These are phyloP conservation scores for Phytophthora vignae DNA, from an alignment of 352 stramenopile species.

Conservation along the genomic window DNA sequence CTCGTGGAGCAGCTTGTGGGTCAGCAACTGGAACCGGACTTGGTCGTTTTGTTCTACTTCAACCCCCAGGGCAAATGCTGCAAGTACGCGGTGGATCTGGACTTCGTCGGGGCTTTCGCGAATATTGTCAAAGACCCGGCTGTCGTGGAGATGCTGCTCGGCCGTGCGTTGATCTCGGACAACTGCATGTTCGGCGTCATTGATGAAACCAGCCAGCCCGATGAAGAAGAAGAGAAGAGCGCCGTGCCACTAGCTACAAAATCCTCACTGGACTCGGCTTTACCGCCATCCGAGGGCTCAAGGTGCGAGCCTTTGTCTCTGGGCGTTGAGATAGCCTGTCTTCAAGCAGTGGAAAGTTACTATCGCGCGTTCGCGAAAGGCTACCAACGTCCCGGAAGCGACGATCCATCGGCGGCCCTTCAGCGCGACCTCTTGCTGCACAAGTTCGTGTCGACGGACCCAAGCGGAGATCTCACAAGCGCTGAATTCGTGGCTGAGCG, in stretches of 20 bases:
- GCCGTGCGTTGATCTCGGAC: neutral
- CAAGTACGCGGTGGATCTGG: neutral
- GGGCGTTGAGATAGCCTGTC: neutral
- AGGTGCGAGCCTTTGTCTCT: too few species aligned
- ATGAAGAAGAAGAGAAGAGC: too few species aligned
- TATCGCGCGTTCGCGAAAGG: neutral
- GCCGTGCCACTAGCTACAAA: too few species aligned
- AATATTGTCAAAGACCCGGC: neutral
- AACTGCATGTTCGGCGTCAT: conserved; percentile 1
- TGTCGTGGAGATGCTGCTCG: neutral
- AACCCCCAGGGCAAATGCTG: neutral
- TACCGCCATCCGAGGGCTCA: too few species aligned
- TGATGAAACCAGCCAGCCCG: too few species aligned
- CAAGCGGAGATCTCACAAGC: neutral
- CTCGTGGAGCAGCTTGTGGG: neutral
- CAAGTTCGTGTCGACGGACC: neutral
- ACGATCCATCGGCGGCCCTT: neutral
- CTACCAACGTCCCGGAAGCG: too few species aligned
- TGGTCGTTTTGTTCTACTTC: conserved; percentile 1
- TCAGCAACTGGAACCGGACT: neutral
- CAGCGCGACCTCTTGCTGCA: neutral
- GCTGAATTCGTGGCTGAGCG: neutral
- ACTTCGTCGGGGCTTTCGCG: neutral
- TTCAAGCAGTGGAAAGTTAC: neutral
- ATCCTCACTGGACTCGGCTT: too few species aligned